These are phyloP conservation scores for Ocimum tenuiflorum DNA, from an alignment of 257 asterid species.

Conservation along the genomic window DNA sequence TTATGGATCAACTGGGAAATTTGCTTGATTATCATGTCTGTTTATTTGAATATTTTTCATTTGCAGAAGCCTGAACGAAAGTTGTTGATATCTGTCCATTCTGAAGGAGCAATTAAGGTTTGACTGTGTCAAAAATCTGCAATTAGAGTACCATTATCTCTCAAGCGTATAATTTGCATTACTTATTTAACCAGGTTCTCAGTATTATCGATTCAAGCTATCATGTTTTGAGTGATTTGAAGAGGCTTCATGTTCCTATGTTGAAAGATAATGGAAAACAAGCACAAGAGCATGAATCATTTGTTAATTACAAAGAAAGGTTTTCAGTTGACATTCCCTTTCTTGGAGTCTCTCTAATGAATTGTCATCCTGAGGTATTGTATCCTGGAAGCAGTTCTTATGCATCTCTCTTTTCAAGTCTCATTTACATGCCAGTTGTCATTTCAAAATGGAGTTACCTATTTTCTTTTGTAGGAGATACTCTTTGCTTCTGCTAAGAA, in stretches of 20 bases:
- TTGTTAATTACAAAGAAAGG: slow-evolving; percentile 53
- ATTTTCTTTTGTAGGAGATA: slow-evolving; percentile 59
- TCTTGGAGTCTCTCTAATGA: slow-evolving; percentile 83
- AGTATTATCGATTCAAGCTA: slow-evolving; percentile 73
- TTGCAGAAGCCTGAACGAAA: slow-evolving; percentile 89
- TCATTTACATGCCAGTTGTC: slow-evolving; percentile 1
- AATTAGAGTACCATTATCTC: slow-evolving; percentile 1
- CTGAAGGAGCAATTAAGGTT: slow-evolving; percentile 98
- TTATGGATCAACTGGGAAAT: not conserved
- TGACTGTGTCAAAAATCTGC: slow-evolving; percentile 21
- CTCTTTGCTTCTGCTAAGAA: slow-evolving; percentile 80
- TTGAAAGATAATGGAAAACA: slow-evolving; percentile 48
- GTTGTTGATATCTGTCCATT: slow-evolving; percentile 69
- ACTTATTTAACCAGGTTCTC: slow-evolving; percentile 57
- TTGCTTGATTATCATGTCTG: slow-evolving; percentile 18
- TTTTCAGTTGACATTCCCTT: slow-evolving; percentile 65
- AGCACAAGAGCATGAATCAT: slow-evolving; percentile 39
- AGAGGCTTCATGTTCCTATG: slow-evolving; percentile 44
- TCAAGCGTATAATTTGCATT: not conserved
- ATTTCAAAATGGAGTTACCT: not conserved
- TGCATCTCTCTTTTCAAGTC: not conserved
- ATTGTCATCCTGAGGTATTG: slow-evolving; percentile 77
- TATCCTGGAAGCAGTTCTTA: not conserved
- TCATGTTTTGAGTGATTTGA: slow-evolving; percentile 67
- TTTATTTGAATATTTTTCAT: slow-evolving; percentile 17